These are phyloP conservation scores for Hygrocybe coccinea DNA, from an alignment of 768 basidiomycete species.

Conservation along the genomic window DNA sequence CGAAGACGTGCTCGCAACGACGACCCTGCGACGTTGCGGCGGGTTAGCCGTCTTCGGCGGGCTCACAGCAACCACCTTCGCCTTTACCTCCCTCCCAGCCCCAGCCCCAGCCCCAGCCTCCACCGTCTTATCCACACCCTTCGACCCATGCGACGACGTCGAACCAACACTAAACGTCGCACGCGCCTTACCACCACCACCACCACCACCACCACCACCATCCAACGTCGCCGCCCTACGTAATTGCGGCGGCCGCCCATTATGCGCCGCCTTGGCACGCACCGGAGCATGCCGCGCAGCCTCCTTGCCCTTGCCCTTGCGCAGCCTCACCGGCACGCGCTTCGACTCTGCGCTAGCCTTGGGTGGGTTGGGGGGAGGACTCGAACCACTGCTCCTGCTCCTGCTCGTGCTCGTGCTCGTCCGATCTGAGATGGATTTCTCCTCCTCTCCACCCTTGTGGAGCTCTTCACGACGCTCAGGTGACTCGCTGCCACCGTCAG, in stretches of 20 bases:
- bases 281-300: constrained; percentile 10
- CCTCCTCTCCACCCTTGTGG: neutral
- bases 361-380: neutral
- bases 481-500: constrained; percentile 2
- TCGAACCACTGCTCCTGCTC: neutral
- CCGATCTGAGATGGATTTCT: neutral
- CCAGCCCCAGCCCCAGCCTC: neutral
- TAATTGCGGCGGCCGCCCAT: neutral
- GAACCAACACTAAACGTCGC: constrained; percentile 57
- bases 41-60: constrained; percentile 1
- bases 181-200: constrained; percentile 12
- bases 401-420: too few species aligned
- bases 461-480: neutral
- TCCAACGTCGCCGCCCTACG: neutral
- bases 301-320: neutral
- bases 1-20: constrained; percentile 13
- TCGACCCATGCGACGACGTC: constrained; percentile 46
- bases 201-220: too few species aligned
- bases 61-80: neutral
- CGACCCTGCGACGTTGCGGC: constrained; percentile 16
- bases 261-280: constrained; percentile 2
- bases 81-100: too few species aligned
- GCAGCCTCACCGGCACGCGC: neutral
- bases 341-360: neutral
- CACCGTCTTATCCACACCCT: neutral